These are phyloP conservation scores for Trametes maxima DNA, from an alignment of 768 basidiomycete species.

Conservation along the genomic window DNA sequence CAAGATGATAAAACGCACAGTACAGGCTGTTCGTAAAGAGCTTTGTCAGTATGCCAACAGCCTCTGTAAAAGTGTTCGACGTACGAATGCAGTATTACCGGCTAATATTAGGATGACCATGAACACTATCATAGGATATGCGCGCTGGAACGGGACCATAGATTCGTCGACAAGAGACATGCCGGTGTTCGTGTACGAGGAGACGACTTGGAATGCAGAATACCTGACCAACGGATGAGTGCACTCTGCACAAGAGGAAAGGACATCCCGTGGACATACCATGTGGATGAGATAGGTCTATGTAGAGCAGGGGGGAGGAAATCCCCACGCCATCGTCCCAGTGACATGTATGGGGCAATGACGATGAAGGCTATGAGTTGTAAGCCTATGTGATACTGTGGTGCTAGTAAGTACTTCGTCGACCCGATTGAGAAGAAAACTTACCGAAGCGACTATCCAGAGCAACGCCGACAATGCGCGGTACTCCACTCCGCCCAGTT, in stretches of 20 bases:
- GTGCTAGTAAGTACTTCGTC: slow-evolving; percentile 4
- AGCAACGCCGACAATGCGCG: slow-evolving; percentile 78
- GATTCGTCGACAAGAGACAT: slow-evolving; percentile 85
- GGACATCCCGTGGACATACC: slow-evolving; percentile 46
- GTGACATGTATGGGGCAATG: slow-evolving; percentile 79
- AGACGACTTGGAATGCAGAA: slow-evolving; percentile 80
- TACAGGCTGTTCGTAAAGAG: slow-evolving; percentile 63
- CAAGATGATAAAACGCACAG: slow-evolving; percentile 60
- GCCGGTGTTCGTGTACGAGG: slow-evolving; percentile 89
- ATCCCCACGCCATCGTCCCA: slow-evolving; percentile 55
- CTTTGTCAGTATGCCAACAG: background rate
- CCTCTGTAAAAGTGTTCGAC: slow-evolving; percentile 38
- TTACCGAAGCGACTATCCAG: slow-evolving; percentile 76
- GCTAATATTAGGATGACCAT: slow-evolving; percentile 80
- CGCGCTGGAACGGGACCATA: slow-evolving; percentile 89
- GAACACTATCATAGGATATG: slow-evolving; percentile 77
- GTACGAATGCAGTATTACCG: slow-evolving; percentile 91
- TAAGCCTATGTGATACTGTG: slow-evolving; percentile 74
- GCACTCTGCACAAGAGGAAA: background rate
- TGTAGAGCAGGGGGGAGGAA: slow-evolving; percentile 64
- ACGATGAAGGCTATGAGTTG: slow-evolving; percentile 74
- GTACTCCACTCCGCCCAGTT: slow-evolving; percentile 93
- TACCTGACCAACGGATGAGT: slow-evolving; percentile 54
- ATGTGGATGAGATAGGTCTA: slow-evolving; percentile 57
- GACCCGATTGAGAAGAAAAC: slow-evolving; percentile 32